Evolutionary conservation across 192 early-diverging fungal species (phyloP).

Genomic region (Thoreauomyces humboldtii): DNA sequence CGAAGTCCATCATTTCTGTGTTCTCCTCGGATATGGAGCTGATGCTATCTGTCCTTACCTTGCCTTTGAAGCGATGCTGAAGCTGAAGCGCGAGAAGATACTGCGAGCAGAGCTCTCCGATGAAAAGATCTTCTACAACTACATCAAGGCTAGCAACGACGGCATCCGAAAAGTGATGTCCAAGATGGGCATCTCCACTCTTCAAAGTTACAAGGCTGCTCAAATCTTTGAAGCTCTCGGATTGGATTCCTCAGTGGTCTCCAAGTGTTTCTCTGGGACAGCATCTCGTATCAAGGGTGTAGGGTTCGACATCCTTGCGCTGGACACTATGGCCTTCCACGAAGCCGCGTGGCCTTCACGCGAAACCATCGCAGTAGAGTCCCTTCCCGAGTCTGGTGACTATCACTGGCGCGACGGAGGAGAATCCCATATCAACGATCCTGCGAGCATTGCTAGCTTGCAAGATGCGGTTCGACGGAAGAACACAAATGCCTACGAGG

Average conservation of each 20-base stretch:
- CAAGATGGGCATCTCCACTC: slow-evolving; percentile 99
- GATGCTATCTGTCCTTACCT: slow-evolving; percentile 95
- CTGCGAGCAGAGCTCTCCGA: slow-evolving; percentile 55
- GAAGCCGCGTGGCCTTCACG: slow-evolving; percentile 79
- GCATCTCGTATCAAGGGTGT: slow-evolving; percentile 92
- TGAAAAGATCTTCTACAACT: slow-evolving; percentile 77
- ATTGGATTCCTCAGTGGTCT: slow-evolving; percentile 81
- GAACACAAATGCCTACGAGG: slow-evolving; percentile 83
- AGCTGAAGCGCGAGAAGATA: slow-evolving; percentile 83
- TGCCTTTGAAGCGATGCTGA: slow-evolving; percentile 83
- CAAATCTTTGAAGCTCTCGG: slow-evolving; percentile 99
- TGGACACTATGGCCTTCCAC: slow-evolving; percentile 85
- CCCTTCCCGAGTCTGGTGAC: slow-evolving; percentile 91
- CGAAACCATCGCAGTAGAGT: slow-evolving; percentile 57
- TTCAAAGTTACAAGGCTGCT: slow-evolving; percentile 97
- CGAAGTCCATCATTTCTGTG: slow-evolving; percentile 95
- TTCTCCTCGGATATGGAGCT: slow-evolving; percentile 91
- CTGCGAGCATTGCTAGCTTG: slow-evolving; percentile 78
- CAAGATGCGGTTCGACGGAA: slow-evolving; percentile 95
- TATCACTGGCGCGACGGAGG: slow-evolving; percentile 97
- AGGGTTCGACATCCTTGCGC: slow-evolving; percentile 71
- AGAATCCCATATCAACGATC: slow-evolving; percentile 88
- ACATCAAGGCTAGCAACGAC: slow-evolving; percentile 83
- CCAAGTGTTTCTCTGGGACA: slow-evolving; percentile 91
- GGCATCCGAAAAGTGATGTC: slow-evolving; percentile 99